Evolutionary conservation across 2,329 filamentous ascomycete genomes (phyloP), one percentile per base, ranked within the genome.

Genomic region (Ilyonectria robusta): DNA sequence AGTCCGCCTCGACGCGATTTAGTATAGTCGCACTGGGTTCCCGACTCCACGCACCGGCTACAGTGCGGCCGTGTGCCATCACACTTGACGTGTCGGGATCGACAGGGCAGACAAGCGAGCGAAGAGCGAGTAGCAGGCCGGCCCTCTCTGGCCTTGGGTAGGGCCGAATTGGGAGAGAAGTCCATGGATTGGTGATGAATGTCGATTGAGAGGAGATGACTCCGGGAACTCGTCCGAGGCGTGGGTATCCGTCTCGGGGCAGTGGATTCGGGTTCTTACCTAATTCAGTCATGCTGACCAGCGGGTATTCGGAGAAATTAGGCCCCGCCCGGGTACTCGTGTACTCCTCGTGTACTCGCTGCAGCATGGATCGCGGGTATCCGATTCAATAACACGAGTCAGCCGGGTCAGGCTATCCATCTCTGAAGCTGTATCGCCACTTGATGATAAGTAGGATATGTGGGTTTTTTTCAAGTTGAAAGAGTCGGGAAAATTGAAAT

Each of bases 61-160:
- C 86, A 87, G 54, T 79, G 81, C 6, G 85, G 84, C 17, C 82
- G 80, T 33, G 81, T 81, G 13, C 83, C 85, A 71, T 87, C 85
- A 72, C 86, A 88, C 70, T 87, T 87, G 40, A 87, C 75, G 73
- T 88, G 86, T 37, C 84, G 79, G 23, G 79, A 83, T 21, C 86
- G 82, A 65, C 86, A 88, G 31, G 83, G 82, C 10, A 87, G 82
- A 72, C 86, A 88, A 15, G 86, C 86, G 59, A 84, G 70, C 2
- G 78, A 81, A 1, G 72, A 70, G 5, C 72, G 68, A 9, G 68
- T 74, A 17, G 5, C 7, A 2, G 37, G 17, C 23, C 17, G 35
- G 26, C 42, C 29, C 42, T 17, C 37, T 26, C 9, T 48, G 26
- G 29, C 29, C 42, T 9, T 26, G n/a, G 10, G 26, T 19, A 35